Percentiles rank a stretch among this genome's conserved stretches.
Evolutionary conservation across 495 filamentous ascomycete species (phyloP).

Genomic region (Aspergillus incahuasiensis): DNA sequence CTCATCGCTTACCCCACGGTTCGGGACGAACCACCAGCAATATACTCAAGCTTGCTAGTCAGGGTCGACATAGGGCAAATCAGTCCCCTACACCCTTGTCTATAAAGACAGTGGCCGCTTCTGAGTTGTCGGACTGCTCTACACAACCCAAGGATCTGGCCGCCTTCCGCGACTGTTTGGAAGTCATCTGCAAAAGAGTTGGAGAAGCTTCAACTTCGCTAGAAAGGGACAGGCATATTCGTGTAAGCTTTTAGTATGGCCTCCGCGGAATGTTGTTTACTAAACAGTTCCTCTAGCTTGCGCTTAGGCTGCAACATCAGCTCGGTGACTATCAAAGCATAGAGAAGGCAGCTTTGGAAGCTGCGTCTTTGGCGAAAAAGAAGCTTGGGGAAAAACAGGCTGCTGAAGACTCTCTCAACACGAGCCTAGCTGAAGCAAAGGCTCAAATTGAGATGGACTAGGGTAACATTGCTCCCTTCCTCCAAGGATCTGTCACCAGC

Average conservation of each 20-base stretch:
- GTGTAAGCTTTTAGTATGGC: constrained; percentile 12
- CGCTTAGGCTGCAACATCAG: constrained; percentile 15
- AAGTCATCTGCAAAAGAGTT: constrained; percentile 11
- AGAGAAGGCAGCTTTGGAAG: constrained; percentile 13
- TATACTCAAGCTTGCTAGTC: background rate
- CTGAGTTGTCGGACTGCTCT: background rate
- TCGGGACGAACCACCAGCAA: background rate
- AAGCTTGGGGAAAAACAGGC: constrained; percentile 8
- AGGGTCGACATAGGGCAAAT: background rate
- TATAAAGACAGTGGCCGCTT: background rate
- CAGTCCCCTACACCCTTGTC: background rate
- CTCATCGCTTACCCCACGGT: constrained; percentile 1
- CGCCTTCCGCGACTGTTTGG: constrained; percentile 5
- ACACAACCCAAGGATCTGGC: background rate
- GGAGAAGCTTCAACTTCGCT: constrained; percentile 2
- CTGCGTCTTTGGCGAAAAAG: background rate
- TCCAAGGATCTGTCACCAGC: background rate
- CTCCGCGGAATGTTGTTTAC: background rate
- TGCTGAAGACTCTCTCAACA: constrained; percentile 12
- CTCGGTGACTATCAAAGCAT: constrained; percentile 11
- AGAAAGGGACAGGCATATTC: constrained; percentile 15
- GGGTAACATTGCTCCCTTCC: background rate
- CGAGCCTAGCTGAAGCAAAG: constrained; percentile 8
- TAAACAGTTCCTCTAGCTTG: constrained; percentile 12
- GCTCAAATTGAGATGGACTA: constrained; percentile 15